Evolutionary conservation across 2,329 filamentous ascomycete species (phyloP), one percentile per base, ranked within the genome.

Genomic region (Chalaropsis ovoidea): DNA sequence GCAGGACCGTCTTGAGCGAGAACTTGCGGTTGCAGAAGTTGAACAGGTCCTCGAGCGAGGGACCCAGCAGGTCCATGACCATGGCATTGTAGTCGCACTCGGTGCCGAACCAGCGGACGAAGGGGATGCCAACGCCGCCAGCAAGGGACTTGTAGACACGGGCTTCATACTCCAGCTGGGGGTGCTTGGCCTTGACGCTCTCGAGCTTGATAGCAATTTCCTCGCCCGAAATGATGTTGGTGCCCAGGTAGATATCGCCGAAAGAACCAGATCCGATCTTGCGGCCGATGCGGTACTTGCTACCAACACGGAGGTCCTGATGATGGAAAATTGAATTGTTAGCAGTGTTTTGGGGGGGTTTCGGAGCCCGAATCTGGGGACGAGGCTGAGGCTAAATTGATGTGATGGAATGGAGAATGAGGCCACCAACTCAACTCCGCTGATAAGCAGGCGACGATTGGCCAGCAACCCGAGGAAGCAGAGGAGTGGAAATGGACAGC

Each of bases 1-100:
- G 85, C 54, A 99, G 83, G 35, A 99, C 94, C 0, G 94, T 99
- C 87, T 99, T 99, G 71, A 99, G 80, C 13, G 94, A 96, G 81
- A 97, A 99, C 77, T 97, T 97, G 77, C 94, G 89, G 86, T 97
- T 97, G 86, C 94, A 99, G 78, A 97, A 97, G 85, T 99, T 97
- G 89, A 99, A 99, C 42, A 99, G 84, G 75, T 99, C 94, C 79
- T 99, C 94, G 77, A 99, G 80, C 73, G 88, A 94, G 70, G 94
- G 94, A 47, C 94, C 94, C 67, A 99, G 88, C 31, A 99, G 86
- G 74, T 99, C 94, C 70, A 97, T 86, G 63, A 99, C 94, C 94
- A 99, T 97, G 76, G 94, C 94, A 79, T 99, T 97, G 86, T 99
- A 97, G 80, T 97, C 94, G 78, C 93, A 97, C 79, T 99, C 94